These are phyloP conservation scores for Leptographium radiaticola DNA, from an alignment of 2,329 filamentous ascomycete species.

Conservation along the genomic window DNA sequence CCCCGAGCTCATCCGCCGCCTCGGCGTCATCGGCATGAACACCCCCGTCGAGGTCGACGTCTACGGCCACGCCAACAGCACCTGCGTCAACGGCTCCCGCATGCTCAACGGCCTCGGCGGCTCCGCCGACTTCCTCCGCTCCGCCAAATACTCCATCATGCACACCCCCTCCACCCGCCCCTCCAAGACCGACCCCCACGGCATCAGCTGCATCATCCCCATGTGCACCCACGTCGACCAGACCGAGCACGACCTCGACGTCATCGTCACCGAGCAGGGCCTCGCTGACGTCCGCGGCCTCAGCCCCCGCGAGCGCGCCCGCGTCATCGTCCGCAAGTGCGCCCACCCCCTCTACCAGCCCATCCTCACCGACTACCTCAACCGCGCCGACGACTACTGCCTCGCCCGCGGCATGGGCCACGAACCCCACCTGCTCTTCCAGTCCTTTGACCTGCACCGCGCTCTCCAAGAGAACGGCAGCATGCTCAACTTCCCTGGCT, in stretches of 20 bases:
- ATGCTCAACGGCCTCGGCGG: conserved; percentile 82
- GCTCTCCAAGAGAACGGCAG: conserved; percentile 70
- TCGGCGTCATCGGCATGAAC: conserved; percentile 90
- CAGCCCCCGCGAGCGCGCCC: conserved; percentile 64
- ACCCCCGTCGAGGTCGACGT: conserved; percentile 90
- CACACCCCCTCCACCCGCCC: conserved; percentile 76
- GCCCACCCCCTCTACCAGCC: conserved; percentile 75
- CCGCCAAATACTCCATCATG: conserved; percentile 74
- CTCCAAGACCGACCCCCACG: conserved; percentile 68
- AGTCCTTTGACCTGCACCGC: conserved; percentile 82
- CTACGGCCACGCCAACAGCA: conserved; percentile 85
- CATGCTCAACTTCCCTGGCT: conserved; percentile 50
- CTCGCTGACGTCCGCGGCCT: conserved; percentile 77
- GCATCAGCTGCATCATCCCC: conserved; percentile 79
- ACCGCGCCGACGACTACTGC: conserved; percentile 77
- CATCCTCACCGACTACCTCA: conserved; percentile 70
- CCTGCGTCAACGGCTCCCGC: conserved; percentile 75
- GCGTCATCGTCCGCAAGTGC: conserved; percentile 78
- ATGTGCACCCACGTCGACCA: conserved; percentile 90
- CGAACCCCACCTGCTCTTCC: conserved; percentile 77
- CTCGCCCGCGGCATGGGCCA: conserved; percentile 79
- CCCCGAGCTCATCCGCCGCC: conserved; percentile 76
- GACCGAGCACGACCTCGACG: conserved; percentile 83
- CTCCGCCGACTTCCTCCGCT: conserved; percentile 69
- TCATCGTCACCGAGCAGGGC: conserved; percentile 66